Conservation (phyloP, 768 basidiomycete genomes). For the Leccinum disarticulatum region DNA sequence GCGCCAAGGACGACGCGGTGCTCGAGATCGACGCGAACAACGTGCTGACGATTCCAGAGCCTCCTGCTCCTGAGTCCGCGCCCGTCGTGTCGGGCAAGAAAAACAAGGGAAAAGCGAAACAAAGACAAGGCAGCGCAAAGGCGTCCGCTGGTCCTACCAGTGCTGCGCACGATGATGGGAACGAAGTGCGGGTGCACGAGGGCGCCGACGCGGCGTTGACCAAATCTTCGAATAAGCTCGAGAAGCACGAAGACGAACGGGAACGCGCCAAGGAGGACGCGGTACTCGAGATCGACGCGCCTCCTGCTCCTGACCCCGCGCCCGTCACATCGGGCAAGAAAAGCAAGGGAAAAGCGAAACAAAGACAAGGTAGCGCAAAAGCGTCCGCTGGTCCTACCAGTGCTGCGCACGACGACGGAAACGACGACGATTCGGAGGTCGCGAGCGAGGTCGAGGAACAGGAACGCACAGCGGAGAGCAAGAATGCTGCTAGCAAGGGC, state of each 20-base stretch:
- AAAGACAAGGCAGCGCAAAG: neutral
- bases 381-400: constrained; percentile 10
- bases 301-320: constrained; percentile 1
- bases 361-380: neutral
- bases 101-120: constrained; percentile 17
- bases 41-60: constrained; percentile 22
- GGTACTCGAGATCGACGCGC: constrained; percentile 65
- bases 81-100: constrained; percentile 4
- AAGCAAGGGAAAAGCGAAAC: constrained; percentile 18
- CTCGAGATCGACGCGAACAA: constrained; percentile 64
- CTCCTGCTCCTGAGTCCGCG: constrained; percentile 1
- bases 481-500: constrained; percentile 38
- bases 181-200: constrained; percentile 54
- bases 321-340: constrained; percentile 4
- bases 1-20: constrained; percentile 67
- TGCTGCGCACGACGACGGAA: neutral
- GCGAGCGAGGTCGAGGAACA: constrained; percentile 74
- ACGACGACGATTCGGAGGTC: constrained; percentile 49
- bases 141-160: constrained; percentile 10
- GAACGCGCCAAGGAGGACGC: constrained; percentile 72
- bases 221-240: constrained; percentile 72
- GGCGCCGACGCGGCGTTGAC: constrained; percentile 51
- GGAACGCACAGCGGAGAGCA: constrained; percentile 46
- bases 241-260: constrained; percentile 56
- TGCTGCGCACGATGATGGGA: neutral